Base-by-base conservation (phyloP, 2,329 filamentous ascomycete species). In the Fusarium mundagurra region DNA sequence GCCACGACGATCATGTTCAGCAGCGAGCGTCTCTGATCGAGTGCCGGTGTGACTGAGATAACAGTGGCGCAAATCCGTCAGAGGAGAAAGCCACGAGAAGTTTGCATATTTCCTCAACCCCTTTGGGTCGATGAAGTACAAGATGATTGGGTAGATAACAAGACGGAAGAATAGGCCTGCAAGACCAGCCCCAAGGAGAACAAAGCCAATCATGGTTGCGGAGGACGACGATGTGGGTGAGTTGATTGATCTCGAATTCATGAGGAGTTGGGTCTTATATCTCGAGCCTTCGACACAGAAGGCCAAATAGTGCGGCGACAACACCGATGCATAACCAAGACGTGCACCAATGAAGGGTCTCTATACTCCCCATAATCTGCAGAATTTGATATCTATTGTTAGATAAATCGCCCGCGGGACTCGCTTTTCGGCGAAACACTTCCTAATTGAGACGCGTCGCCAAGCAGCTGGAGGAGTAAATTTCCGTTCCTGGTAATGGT, bases 11-110 rank as follows among this genome's bases (percentile, higher is more conserved):
- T 85, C 84, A 77, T 89, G 87, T 43, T 86, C 75, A 63, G 85
- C 83, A 82, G 85, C 22, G 81, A 86, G 62, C 82, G 86, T 77
- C 84, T 83, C 44, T 80, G 85, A 47, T 81, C 88, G 69, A 85
- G 85, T 73, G 79, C 73, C 78, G 45, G 79, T 74, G 7, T 76
- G 70, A 22, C 76, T 59, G 55, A 77, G 69, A 34, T 69, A 20
- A 50, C 75, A 61, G 34, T 73, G 77, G 18, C 67, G 61, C n/a
- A 77, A 31, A 16, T 77, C 73, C 8, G 76, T 71, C 6, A 79
- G 47, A 7, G 75, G 75, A 7, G 77, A 70, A 3, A 79, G 48
- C 14, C 65, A 55, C 16, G 74, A 67, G 31, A 77, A 72, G 63
- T 51, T 67, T 20, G 69, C 70, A 43, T 73, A 79, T 17, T 66